Base-by-base conservation (phyloP, 768 basidiomycete genomes). In the Leccinum truebloodii region DNA sequence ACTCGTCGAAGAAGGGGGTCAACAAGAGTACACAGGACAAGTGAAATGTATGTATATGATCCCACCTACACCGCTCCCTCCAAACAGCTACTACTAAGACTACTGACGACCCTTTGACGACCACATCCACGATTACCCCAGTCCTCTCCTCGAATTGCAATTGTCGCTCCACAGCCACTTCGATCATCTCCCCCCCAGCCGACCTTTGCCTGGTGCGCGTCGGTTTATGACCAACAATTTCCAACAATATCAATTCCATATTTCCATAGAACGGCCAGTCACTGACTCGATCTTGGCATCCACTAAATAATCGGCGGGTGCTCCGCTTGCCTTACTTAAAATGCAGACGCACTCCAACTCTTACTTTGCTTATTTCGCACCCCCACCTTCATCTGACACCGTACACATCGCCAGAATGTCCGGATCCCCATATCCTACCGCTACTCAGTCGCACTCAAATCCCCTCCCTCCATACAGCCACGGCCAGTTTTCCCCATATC, bases 191-290 rank as follows among this genome's bases (percentile, higher is more conserved):
- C 59, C 64, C 61, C 54, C 70, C 58, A 64, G 63, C 66, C 68
- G 55, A 70, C 66, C 54, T 52, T 67, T 69, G 60, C 61, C 68
- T 68, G 68, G 73, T 71, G 65, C 67, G 73, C 69, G 58, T 66
- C 65, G 65, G 64, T 63, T 72, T 72, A 74, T 75, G 72, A 72
- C 70, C 70, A 63, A 62, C 63, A 57, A 73, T 73, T 73, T 73
- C 72, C 71, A 73, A 73, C 72, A 65, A 59, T 54, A 58, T 67
- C 66, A 70, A 73, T 75, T 75, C 59, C 72, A 72, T 72, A 72
- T 72, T 69, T 65, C 64, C 22, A 63, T 71, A 69, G 71, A 72
- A 65, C 71, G 71, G 66, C 58, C 65, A 60, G 59, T 60, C 63
- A 60, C 65, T 35, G 35, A 32, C 30, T 32, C 30, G 30, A 59